Evolutionary conservation across 1,139 yeast genomes (phyloP).

Genomic region (Saccharomycopsis crataegensis): DNA sequence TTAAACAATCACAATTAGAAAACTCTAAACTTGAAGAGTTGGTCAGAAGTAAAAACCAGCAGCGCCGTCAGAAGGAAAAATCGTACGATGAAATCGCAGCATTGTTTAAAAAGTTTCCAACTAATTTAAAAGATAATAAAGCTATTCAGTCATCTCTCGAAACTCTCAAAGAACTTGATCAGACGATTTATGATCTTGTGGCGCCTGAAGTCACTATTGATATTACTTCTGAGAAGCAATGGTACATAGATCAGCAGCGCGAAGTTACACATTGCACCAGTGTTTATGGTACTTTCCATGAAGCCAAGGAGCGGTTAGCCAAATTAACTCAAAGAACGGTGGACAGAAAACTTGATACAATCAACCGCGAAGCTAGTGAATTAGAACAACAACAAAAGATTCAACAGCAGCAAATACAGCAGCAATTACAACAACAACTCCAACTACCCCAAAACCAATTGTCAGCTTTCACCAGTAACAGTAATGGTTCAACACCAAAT

Average conservation of each 20-base stretch:
- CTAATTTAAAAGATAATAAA: slow-evolving; percentile 5
- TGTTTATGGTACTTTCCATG: slow-evolving; percentile 19
- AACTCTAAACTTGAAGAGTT: slow-evolving; percentile 34
- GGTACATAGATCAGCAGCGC: slow-evolving; percentile 28
- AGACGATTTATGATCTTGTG: slow-evolving; percentile 22
- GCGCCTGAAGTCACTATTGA: slow-evolving; percentile 27
- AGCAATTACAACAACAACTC: background rate
- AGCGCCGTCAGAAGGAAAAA: slow-evolving; percentile 28
- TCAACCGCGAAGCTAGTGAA: slow-evolving; percentile 11
- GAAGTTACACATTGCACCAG: slow-evolving; percentile 25
- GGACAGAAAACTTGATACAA: slow-evolving; percentile 7
- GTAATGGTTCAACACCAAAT: background rate
- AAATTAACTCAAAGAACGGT: slow-evolving; percentile 11
- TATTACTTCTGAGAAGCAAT: slow-evolving; percentile 28
- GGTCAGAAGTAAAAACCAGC: slow-evolving; percentile 27
- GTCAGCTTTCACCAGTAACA: background rate
- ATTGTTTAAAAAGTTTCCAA: slow-evolving; percentile 25
- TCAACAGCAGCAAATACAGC: background rate
- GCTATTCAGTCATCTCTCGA: no score
- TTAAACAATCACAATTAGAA: slow-evolving; percentile 25
- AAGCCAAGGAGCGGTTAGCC: slow-evolving; percentile 20
- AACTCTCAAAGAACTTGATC: background rate
- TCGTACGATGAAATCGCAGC: slow-evolving; percentile 24
- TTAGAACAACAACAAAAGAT: slow-evolving; percentile 7
- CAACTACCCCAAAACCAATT: background rate